These are phyloP conservation scores for Xylaria sp. DNA, from an alignment of 2,329 filamentous ascomycete genomes.

Conservation along the genomic window DNA sequence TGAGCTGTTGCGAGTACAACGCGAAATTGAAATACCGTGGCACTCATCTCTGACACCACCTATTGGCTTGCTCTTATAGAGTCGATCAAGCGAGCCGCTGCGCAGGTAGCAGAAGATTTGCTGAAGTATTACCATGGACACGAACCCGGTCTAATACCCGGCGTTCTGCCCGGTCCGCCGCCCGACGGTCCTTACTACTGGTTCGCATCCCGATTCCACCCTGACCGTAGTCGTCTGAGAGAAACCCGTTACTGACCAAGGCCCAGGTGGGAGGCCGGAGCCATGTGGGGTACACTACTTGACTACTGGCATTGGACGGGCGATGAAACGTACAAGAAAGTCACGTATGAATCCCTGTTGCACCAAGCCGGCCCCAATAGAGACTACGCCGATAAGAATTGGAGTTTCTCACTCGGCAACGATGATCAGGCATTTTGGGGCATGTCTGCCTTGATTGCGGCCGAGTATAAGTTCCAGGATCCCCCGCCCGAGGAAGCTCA, in stretches of 20 bases:
- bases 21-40: not conserved
- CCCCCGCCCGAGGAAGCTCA: conserved; percentile 54
- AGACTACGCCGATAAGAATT: conserved; percentile 54
- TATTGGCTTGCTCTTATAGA: conserved; percentile 25
- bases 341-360: conserved; percentile 50
- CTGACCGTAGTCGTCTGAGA: not conserved
- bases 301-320: conserved; percentile 63
- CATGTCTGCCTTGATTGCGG: conserved; percentile 65
- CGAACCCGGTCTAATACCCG: conserved; percentile 51
- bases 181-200: conserved; percentile 39
- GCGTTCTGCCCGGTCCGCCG: conserved; percentile 39
- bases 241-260: conserved; percentile 9
- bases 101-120: conserved; percentile 37
- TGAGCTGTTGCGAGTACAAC: not conserved
- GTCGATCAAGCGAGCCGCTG: conserved; percentile 37
- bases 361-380: conserved; percentile 52
- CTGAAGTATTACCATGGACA: conserved; percentile 37
- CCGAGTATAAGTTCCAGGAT: conserved; percentile 65
- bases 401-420: conserved; percentile 51
- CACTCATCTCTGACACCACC: not conserved
- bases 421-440: conserved; percentile 69
- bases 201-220: conserved; percentile 27
- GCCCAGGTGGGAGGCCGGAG: conserved; percentile 60
- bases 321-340: conserved; percentile 55
- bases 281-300: conserved; percentile 57